Evolutionary conservation across 140 eudicot species (phyloP).

Genomic region (Bidens hawaiensis): DNA sequence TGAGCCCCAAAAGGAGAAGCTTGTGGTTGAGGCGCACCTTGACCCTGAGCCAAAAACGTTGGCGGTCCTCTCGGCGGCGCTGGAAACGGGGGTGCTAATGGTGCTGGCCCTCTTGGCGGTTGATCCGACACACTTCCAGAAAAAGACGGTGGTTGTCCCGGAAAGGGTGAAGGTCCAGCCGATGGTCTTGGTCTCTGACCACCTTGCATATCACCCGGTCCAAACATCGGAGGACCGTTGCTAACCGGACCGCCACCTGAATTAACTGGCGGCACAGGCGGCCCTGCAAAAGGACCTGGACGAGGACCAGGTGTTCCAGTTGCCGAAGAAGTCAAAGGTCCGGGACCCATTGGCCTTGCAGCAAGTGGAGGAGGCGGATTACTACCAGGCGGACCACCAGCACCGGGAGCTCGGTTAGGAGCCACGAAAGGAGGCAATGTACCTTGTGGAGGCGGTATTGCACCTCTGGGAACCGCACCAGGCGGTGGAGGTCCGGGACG

Average conservation of each 20-base stretch:
- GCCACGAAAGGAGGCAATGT: conserved; percentile 48
- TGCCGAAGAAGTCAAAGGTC: conserved; percentile 25
- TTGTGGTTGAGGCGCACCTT: conserved; percentile 41
- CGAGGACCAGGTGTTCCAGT: conserved; percentile 34
- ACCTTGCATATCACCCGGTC: conserved; percentile 48
- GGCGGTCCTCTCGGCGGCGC: conserved; percentile 57
- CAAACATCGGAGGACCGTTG: conserved; percentile 71
- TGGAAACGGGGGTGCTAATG: conserved; percentile 54
- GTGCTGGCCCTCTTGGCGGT: conserved; percentile 37
- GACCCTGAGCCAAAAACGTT: conserved; percentile 46
- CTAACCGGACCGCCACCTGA: conserved; percentile 38
- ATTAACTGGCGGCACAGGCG: conserved; percentile 25
- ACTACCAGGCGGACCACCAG: conserved; percentile 52
- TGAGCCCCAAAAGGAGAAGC: conserved; percentile 71
- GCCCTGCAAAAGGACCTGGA: conserved; percentile 47
- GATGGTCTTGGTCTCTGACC: conserved; percentile 49
- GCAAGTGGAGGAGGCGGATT: conserved; percentile 33
- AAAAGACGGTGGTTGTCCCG: conserved; percentile 41
- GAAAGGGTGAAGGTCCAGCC: conserved; percentile 40
- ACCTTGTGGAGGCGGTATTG: conserved; percentile 49
- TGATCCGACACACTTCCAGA: conserved; percentile 46
- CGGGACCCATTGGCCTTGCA: conserved; percentile 43
- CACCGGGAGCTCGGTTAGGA: conserved; percentile 48
- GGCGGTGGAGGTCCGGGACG: conserved; percentile 91
- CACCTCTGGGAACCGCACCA: conserved; percentile 60